phyloP scores from a whole-genome alignment of 495 filamentous ascomycete genomes.

The Oidiodendron maius region DNA sequence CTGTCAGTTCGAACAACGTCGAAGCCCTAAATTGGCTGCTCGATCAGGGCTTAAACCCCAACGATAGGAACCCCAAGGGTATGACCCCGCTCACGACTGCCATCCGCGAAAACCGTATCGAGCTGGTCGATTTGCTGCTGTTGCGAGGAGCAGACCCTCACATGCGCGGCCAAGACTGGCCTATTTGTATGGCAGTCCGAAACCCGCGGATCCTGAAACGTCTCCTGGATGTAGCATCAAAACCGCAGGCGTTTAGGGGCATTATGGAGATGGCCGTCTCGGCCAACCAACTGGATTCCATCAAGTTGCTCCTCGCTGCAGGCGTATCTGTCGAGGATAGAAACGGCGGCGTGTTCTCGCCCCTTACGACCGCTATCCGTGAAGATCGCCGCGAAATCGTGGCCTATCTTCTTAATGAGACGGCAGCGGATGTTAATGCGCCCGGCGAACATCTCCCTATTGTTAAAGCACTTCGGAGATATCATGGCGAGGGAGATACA shows the following conservation, averaged over 20 bases:
- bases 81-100: constrained; percentile 48
- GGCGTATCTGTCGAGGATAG: constrained; percentile 48
- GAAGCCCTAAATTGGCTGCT: constrained; percentile 43
- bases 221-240: constrained; percentile 35
- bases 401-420: constrained; percentile 41
- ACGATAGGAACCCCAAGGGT: constrained; percentile 39
- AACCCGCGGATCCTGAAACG: constrained; percentile 38
- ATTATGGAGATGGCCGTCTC: constrained; percentile 50
- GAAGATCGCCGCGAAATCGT: constrained; percentile 44
- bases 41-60: constrained; percentile 39
- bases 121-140: constrained; percentile 42
- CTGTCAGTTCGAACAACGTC: constrained; percentile 42
- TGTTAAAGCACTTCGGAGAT: constrained; percentile 46
- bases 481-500: constrained; percentile 37
- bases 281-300: constrained; percentile 37
- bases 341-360: constrained; percentile 51
- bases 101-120: constrained; percentile 38
- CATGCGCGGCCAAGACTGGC: constrained; percentile 47
- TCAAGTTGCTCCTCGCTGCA: constrained; percentile 40
- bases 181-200: constrained; percentile 46
- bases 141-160: constrained; percentile 45
- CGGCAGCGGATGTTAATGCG: constrained; percentile 43
- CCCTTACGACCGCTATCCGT: constrained; percentile 48
- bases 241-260: constrained; percentile 43
- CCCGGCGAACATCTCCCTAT: constrained; percentile 50